These are phyloP conservation scores for Chaetomium strumarium DNA, from an alignment of 2,329 filamentous ascomycete species.

Conservation along the genomic window DNA sequence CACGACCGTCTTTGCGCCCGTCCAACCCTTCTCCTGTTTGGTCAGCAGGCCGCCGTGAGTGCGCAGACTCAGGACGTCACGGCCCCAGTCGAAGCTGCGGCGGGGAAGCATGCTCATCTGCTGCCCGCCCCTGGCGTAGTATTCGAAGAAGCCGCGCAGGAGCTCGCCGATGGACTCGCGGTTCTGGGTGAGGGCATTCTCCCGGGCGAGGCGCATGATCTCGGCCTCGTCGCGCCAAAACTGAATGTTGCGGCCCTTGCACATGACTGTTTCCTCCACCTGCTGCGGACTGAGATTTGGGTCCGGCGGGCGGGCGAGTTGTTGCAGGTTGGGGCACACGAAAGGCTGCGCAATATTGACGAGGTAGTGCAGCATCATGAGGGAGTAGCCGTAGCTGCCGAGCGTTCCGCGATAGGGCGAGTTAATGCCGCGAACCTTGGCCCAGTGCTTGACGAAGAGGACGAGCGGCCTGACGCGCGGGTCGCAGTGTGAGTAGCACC, in stretches of 20 bases:
- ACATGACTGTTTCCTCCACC: constrained; percentile 38
- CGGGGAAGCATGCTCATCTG: constrained; percentile 44
- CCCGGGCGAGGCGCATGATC: constrained; percentile 55
- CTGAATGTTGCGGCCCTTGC: constrained; percentile 62
- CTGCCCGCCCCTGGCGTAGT: constrained; percentile 61
- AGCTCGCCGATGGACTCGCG: constrained; percentile 63
- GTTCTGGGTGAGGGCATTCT: constrained; percentile 61
- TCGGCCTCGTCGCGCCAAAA: constrained; percentile 74
- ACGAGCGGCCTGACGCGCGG: constrained; percentile 70
- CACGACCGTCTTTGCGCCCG: constrained; percentile 66
- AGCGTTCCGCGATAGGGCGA: constrained; percentile 79
- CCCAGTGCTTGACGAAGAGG: constrained; percentile 87
- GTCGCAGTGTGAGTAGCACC: constrained; percentile 78
- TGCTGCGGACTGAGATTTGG: constrained; percentile 34
- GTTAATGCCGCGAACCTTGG: constrained; percentile 79
- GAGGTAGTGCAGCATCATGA: constrained; percentile 89
- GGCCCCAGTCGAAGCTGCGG: constrained; percentile 71
- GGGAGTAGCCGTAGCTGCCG: constrained; percentile 83
- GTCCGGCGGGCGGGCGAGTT: constrained; percentile 41
- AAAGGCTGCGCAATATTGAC: constrained; percentile 76
- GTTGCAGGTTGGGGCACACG: constrained; percentile 78
- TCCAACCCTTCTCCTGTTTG: constrained; percentile 81
- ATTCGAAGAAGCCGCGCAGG: constrained; percentile 80
- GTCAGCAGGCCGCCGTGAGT: constrained; percentile 62
- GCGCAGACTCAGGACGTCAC: constrained; percentile 72